Evolutionary conservation across 177 flowering plant genomes (phyloP).

Genomic region (Vitis hybrid): DNA sequence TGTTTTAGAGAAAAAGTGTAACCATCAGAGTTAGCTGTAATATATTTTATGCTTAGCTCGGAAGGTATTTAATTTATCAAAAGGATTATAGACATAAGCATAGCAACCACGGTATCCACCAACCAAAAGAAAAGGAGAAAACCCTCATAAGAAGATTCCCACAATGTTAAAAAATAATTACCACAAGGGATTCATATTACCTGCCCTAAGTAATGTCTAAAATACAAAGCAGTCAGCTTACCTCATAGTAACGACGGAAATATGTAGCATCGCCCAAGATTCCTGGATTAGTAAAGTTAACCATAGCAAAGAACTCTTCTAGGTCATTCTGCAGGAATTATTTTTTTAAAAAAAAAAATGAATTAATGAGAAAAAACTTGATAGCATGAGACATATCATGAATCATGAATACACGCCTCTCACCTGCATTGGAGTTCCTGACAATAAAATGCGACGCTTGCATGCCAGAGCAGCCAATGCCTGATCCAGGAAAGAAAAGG

Average conservation of each 20-base stretch:
- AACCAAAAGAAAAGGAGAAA: no score
- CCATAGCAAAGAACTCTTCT: conserved; percentile 98
- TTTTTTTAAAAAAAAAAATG: background rate
- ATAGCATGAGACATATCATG: conserved; percentile 3
- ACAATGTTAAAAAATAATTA: background rate
- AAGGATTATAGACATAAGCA: no score
- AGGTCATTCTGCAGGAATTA: conserved; percentile 74
- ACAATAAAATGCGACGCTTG: conserved; percentile 80
- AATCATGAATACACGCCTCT: conserved; percentile 11
- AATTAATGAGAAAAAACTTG: background rate
- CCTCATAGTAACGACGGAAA: conserved; percentile 96
- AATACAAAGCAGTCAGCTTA: conserved; percentile 24
- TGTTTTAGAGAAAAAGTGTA: no score
- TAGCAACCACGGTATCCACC: no score
- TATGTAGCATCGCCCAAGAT: conserved; percentile 85
- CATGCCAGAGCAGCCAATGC: conserved; percentile 92
- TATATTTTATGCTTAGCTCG: no score
- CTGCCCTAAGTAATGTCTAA: background rate
- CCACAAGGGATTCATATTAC: background rate
- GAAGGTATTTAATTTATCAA: no score
- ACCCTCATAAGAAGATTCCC: no score
- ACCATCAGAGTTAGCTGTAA: no score
- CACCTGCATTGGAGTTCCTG: conserved; percentile 99
- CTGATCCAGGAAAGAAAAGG: conserved; percentile 36
- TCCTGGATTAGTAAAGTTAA: conserved; percentile 97